Evolutionary conservation across 306 rosid species (phyloP).

Genomic region (Ceratonia siliqua): DNA sequence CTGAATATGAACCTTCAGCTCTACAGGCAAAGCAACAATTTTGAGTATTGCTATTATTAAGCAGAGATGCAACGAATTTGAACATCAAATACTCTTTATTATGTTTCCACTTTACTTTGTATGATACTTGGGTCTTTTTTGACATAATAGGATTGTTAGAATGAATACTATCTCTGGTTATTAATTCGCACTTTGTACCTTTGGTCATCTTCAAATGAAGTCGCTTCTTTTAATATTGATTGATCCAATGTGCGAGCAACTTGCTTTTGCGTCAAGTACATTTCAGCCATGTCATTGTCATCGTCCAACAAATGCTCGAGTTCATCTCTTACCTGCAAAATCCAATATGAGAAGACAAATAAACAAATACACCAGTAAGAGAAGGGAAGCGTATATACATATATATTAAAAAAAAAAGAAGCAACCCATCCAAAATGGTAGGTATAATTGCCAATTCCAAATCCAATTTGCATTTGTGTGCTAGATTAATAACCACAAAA

Average conservation of each 20-base stretch:
- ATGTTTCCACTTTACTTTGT: not conserved
- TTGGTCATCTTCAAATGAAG: constrained; percentile 29
- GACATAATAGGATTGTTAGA: not conserved
- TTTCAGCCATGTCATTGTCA: constrained; percentile 86
- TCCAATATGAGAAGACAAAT: constrained; percentile 6
- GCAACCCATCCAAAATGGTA: not conserved
- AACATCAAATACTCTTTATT: no score
- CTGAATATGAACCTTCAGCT: constrained; percentile 31
- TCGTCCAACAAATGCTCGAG: constrained; percentile 77
- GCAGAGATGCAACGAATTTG: not conserved
- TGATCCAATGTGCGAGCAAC: constrained; percentile 40
- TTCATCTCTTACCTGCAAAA: constrained; percentile 67
- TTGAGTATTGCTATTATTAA: not conserved
- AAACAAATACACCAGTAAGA: not conserved
- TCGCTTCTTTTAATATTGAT: constrained; percentile 23
- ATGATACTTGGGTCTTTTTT: not conserved
- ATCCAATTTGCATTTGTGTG: not conserved
- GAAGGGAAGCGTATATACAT: no score
- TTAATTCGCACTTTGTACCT: constrained; percentile 20
- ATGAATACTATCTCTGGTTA: not conserved
- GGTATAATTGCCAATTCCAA: not conserved
- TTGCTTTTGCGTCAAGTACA: constrained; percentile 77
- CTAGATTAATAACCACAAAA: not conserved
- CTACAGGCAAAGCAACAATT: constrained; percentile 17
- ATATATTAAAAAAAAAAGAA: no score